Evolutionary conservation across 257 asterid genomes (phyloP).

Genomic region (Nicotiana paniculata): DNA sequence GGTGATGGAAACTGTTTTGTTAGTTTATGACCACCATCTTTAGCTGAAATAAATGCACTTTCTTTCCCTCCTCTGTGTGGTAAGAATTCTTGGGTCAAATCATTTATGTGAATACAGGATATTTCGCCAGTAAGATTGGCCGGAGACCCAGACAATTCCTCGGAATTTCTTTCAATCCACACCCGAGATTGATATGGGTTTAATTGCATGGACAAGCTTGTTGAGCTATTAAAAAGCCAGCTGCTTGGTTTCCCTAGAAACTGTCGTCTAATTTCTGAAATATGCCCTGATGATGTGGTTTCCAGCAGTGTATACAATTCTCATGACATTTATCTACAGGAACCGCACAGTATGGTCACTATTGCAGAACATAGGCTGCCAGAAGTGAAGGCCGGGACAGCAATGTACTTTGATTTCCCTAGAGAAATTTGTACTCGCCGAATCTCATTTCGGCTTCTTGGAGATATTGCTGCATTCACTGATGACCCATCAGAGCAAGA

Average conservation of each 20-base stretch:
- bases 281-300: background rate
- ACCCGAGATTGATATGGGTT: background rate
- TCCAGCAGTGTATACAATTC: background rate
- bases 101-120: background rate
- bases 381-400: conserved; percentile 75
- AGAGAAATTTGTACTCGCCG: conserved; percentile 61
- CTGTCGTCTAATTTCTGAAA: background rate
- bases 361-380: conserved; percentile 85
- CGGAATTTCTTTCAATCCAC: background rate
- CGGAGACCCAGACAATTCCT: background rate
- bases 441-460: conserved; percentile 66
- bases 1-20: background rate
- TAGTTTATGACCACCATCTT: background rate
- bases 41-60: background rate
- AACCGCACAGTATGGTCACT: conserved; percentile 62
- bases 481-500: conserved; percentile 86
- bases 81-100: background rate
- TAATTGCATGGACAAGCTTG: background rate
- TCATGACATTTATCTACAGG: conserved; percentile 33
- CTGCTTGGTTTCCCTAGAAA: background rate
- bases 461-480: conserved; percentile 72
- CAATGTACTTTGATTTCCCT: conserved; percentile 97
- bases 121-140: background rate
- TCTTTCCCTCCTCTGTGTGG: background rate
- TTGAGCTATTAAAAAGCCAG: background rate